These are phyloP conservation scores for Metarhizium humberi DNA, from an alignment of 2,329 filamentous ascomycete species.

Conservation along the genomic window DNA sequence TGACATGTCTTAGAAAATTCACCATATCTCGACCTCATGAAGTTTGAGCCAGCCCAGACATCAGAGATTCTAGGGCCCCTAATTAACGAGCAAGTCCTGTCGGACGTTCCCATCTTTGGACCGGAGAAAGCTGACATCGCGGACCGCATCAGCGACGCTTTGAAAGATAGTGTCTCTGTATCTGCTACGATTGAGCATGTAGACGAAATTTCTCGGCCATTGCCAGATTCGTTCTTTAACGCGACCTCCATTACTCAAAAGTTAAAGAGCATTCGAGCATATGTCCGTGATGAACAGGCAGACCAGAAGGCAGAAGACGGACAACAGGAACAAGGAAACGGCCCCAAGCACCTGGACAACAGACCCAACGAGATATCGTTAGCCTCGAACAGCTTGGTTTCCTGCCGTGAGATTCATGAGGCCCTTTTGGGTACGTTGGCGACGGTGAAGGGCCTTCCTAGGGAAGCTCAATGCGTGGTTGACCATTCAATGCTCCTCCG, in stretches of 20 bases:
- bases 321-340: conserved; percentile 14
- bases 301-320: conserved; percentile 13
- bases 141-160: conserved; percentile 30
- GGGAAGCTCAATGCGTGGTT: conserved; percentile 40
- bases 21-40: conserved; percentile 46
- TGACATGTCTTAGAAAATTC: conserved; percentile 31
- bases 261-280: conserved; percentile 34
- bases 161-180: conserved; percentile 25
- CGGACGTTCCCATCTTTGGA: conserved; percentile 49
- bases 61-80: conserved; percentile 44
- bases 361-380: conserved; percentile 27
- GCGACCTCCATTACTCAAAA: conserved; percentile 38
- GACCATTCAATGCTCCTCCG: conserved; percentile 52
- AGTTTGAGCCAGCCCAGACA: conserved; percentile 46
- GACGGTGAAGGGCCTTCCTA: conserved; percentile 36
- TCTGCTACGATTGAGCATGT: conserved; percentile 26
- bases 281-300: conserved; percentile 21
- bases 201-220: conserved; percentile 21
- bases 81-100: conserved; percentile 42
- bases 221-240: conserved; percentile 32
- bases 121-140: conserved; percentile 34
- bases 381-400: conserved; percentile 29
- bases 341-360: conserved; percentile 18
- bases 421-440: conserved; percentile 36
- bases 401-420: conserved; percentile 51